Base-by-base conservation (phyloP, 179 eudicot species). In the Nepenthes alata region DNA sequence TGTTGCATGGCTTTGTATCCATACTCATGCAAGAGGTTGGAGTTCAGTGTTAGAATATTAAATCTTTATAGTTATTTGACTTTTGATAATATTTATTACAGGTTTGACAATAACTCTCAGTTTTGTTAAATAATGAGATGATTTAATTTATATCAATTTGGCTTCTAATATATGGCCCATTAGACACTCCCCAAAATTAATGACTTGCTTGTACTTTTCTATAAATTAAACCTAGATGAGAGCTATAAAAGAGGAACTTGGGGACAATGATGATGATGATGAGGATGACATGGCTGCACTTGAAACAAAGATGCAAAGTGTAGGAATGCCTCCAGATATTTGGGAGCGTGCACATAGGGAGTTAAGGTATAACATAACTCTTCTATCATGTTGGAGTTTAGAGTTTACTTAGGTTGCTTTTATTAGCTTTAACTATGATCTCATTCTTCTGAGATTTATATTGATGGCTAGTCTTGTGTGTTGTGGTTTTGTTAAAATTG, bases 261-360 rank as follows among this genome's bases (percentile, higher is more conserved):
- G 99, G 59, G 99, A 94, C 73, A 90, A 93, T 83, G 97, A 90
- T 71, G 99, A 94, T 70, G 97, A 90, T 59, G 99, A 87, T 59
- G 99, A 87, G 77, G 97, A 94, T 82, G 99, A 94, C 72, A 75
- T 85, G 71, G 93, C 84, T 73, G 81, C 84, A 65, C 81, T 94
- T 64, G 97, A 94, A 76, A 85, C 91, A 69, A 94, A 94, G 83
- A 87, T 94, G 97, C 96, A 90, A 77, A 81, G 72, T 80, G 88
- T 91, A 11, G 96, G 86, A 72, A 89, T 94, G 97, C 97, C 99
- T 48, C 68, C 96, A 67, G 84, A 84, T 78, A 81, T 90, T 47
- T 94, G 99, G 99, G 90, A 94, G 83, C 95, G 83, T 77, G 99
- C 97, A 34, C 97, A 87, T 68, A 85, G 97, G 77, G 99, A 94